Percentiles rank a stretch among this genome's conserved stretches.
Evolutionary conservation across 352 stramenopile genomes (phyloP).

Genomic region (Pythium oligandrum): DNA sequence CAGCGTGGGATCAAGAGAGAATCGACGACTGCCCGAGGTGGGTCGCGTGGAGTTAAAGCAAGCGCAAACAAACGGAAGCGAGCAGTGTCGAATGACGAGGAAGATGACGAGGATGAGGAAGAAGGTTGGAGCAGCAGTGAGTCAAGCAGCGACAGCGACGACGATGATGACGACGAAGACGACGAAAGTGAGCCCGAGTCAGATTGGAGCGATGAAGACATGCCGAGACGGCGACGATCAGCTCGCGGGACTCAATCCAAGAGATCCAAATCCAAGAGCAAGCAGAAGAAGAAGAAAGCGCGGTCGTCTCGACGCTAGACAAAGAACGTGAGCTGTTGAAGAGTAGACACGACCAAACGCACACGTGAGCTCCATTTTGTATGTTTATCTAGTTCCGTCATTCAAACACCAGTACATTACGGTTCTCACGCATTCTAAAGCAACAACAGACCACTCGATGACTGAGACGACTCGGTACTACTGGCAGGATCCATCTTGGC

Average conservation of each 20-base stretch:
- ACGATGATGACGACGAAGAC: slow-evolving; percentile 18
- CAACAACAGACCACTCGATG: slow-evolving; percentile 15
- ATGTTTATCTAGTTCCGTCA: no score
- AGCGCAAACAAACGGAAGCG: slow-evolving; percentile 4
- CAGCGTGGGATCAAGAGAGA: neutral
- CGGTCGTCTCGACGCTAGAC: neutral
- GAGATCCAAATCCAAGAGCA: neutral
- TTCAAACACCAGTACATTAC: no score
- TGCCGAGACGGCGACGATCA: slow-evolving; percentile 12
- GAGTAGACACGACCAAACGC: no score
- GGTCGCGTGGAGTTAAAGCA: neutral
- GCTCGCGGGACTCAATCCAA: no score
- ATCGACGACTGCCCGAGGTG: no score
- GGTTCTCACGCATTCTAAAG: slow-evolving; percentile 1
- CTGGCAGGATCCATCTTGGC: slow-evolving; percentile 60
- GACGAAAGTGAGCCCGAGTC: slow-evolving; percentile 24
- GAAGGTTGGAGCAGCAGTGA: slow-evolving; percentile 21
- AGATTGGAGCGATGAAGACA: slow-evolving; percentile 27
- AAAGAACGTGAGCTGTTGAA: neutral
- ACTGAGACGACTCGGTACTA: slow-evolving; percentile 16
- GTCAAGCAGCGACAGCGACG: slow-evolving; percentile 20
- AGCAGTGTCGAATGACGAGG: slow-evolving; percentile 17
- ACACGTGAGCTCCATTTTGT: no score
- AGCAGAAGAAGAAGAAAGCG: slow-evolving; percentile 10
- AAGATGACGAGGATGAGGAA: slow-evolving; percentile 58